Conservation (phyloP, 73 alveolate species). For the Blepharisma japonicum region DNA sequence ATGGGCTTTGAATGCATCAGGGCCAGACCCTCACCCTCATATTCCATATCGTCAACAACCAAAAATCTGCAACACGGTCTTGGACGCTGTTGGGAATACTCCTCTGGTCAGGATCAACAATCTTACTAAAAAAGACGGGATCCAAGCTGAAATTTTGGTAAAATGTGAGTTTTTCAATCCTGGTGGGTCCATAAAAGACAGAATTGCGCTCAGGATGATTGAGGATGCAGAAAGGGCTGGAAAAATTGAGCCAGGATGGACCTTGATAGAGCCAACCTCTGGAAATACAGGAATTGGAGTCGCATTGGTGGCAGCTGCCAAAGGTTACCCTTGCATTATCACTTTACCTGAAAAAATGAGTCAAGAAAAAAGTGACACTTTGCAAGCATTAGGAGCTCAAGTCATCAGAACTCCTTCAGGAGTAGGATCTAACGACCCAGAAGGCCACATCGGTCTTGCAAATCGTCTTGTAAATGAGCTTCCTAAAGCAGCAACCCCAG, state of each 20-base stretch:
- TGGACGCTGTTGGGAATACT: slow-evolving; percentile 70
- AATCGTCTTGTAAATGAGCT: background rate
- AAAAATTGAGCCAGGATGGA: background rate
- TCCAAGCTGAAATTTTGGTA: slow-evolving; percentile 17
- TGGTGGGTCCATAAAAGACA: slow-evolving; percentile 38
- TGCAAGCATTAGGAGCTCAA: background rate
- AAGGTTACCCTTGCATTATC: background rate
- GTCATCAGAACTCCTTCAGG: background rate
- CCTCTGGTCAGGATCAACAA: slow-evolving; percentile 78
- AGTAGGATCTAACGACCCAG: background rate
- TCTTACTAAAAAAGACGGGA: slow-evolving; percentile 50
- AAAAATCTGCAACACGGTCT: too few species aligned
- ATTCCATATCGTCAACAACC: too few species aligned
- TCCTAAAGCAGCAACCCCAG: background rate
- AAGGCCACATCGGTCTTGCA: background rate
- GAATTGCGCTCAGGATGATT: slow-evolving; percentile 35
- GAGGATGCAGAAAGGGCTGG: slow-evolving; percentile 34
- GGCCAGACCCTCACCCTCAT: too few species aligned
- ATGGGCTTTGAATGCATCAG: too few species aligned
- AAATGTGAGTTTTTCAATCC: slow-evolving; percentile 43
- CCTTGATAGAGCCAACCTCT: slow-evolving; percentile 17
- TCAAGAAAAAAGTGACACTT: background rate
- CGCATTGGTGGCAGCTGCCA: background rate
- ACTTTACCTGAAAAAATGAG: background rate
- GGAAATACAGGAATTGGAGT: background rate